A percentile compares a stretch with the other conserved stretches of the same genome.
phyloP scores from a whole-genome alignment of 1,284 basidiomycete genomes.

The Xerocomus amazonicus region DNA sequence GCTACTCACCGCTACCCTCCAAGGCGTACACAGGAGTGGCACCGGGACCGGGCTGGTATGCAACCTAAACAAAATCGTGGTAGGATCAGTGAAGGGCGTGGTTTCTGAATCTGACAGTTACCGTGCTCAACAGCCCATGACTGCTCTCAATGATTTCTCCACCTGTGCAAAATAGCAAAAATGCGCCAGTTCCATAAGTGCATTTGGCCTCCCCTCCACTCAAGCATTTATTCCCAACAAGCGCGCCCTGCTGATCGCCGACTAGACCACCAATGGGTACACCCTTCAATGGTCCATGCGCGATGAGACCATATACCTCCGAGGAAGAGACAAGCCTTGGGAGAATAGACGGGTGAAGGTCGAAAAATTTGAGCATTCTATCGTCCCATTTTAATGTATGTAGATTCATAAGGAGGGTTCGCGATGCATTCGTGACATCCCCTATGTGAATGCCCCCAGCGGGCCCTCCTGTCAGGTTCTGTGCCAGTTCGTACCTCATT shows the following conservation, averaged over 20 bases:
- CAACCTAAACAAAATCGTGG: conserved; percentile 51
- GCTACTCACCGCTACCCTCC: conserved; percentile 81
- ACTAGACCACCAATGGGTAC: conserved; percentile 88
- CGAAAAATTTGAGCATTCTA: conserved; percentile 85
- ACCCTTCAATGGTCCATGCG: conserved; percentile 67
- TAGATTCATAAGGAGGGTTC: conserved; percentile 90
- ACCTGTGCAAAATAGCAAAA: conserved; percentile 94
- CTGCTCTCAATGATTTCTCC: conserved; percentile 79
- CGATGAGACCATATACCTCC: conserved; percentile 84
- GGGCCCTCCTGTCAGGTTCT: conserved; percentile 83
- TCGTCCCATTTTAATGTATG: conserved; percentile 81
- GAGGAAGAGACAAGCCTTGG: conserved; percentile 90
- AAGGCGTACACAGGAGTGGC: conserved; percentile 87
- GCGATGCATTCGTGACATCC: conserved; percentile 96
- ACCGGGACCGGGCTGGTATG: conserved; percentile 85
- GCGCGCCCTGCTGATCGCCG: conserved; percentile 95
- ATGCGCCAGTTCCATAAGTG: conserved; percentile 95
- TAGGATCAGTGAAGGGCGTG: conserved; percentile 4
- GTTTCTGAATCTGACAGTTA: conserved; percentile 38
- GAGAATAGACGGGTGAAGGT: conserved; percentile 72
- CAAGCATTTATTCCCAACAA: conserved; percentile 95
- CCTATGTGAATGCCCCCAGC: conserved; percentile 77
- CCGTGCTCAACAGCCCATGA: conserved; percentile 89
- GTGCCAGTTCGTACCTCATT: conserved; percentile 4
- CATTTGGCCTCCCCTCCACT: conserved; percentile 85